These are phyloP conservation scores for Coemansia sp. DNA, from an alignment of 192 early-diverging fungal genomes.

Conservation along the genomic window DNA sequence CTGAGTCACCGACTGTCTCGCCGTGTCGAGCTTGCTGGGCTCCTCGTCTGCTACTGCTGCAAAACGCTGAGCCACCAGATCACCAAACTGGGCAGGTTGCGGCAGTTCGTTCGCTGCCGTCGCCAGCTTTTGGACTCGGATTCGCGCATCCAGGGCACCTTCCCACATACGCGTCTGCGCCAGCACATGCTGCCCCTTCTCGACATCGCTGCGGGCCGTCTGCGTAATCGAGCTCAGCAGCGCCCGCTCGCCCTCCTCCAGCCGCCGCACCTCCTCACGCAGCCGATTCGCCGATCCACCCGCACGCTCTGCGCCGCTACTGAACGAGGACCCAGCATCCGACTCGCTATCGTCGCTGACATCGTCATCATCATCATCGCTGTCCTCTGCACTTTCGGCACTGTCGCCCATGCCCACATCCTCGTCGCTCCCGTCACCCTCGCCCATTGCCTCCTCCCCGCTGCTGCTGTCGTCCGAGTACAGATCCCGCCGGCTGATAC, in stretches of 20 bases:
- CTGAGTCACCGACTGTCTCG: constrained; percentile 11
- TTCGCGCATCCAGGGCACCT: constrained; percentile 73
- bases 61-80: constrained; percentile 5
- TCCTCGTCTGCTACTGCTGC: neutral
- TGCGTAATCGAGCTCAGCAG: constrained; percentile 72
- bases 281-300: constrained; percentile 39
- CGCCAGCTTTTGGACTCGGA: constrained; percentile 77
- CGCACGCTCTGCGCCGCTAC: constrained; percentile 14
- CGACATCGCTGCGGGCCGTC: constrained; percentile 69
- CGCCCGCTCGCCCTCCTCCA: constrained; percentile 79
- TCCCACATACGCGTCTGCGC: constrained; percentile 86
- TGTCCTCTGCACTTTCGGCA: constrained; percentile 28
- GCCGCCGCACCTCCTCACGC: constrained; percentile 59
- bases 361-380: constrained; percentile 29
- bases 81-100: constrained; percentile 28
- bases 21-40: constrained; percentile 3
- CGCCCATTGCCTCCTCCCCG: constrained; percentile 19
- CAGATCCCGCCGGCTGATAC: constrained; percentile 58
- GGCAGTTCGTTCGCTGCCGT: constrained; percentile 77
- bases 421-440: constrained; percentile 22
- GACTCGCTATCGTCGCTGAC: constrained; percentile 16
- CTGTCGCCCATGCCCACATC: constrained; percentile 10
- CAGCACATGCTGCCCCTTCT: constrained; percentile 87
- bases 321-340: constrained; percentile 19
- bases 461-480: constrained; percentile 50